Conservation (phyloP, 768 basidiomycete species). For the Solioccasus polychromus region DNA sequence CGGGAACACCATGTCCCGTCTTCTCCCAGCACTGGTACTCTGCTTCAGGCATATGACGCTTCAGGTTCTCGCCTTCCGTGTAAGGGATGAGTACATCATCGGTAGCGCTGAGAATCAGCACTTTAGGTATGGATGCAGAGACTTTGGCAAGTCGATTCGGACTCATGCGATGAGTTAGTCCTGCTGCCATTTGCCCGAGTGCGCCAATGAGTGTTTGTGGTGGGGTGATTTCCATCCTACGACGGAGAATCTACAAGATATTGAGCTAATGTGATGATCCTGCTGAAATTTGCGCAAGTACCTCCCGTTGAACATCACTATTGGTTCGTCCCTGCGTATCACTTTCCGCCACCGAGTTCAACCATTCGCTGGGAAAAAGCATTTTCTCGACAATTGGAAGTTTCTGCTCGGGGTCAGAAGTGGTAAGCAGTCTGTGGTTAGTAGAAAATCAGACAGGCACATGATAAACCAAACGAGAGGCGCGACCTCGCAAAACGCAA, state of each 20-base stretch:
- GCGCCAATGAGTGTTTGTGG: constrained; percentile 60
- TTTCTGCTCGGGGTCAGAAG: constrained; percentile 43
- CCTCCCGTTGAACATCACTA: constrained; percentile 54
- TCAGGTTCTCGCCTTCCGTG: constrained; percentile 49
- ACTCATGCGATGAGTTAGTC: constrained; percentile 57
- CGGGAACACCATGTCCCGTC: constrained; percentile 62
- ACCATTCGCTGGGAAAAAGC: constrained; percentile 62
- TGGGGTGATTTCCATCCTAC: constrained; percentile 48
- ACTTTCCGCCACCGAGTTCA: constrained; percentile 48
- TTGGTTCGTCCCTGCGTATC: constrained; percentile 64
- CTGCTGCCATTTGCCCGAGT: constrained; percentile 73
- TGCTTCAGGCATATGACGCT: constrained; percentile 54
- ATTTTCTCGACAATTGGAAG: constrained; percentile 51
- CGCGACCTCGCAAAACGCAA: constrained; percentile 34
- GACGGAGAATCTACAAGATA: constrained; percentile 40
- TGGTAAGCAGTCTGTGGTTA: constrained; percentile 36
- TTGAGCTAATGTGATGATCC: background rate
- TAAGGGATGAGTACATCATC: constrained; percentile 57
- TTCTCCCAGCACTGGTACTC: constrained; percentile 56
- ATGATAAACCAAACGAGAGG: background rate
- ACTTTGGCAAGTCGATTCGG: constrained; percentile 47
- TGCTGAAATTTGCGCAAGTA: constrained; percentile 22
- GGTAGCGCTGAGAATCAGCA: constrained; percentile 66
- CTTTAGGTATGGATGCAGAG: constrained; percentile 58
- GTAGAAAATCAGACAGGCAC: constrained; percentile 5